Evolutionary conservation across 192 early-diverging fungal genomes (phyloP), one percentile per base, ranked within the genome.

Genomic region (Geosiphon pyriformis): DNA sequence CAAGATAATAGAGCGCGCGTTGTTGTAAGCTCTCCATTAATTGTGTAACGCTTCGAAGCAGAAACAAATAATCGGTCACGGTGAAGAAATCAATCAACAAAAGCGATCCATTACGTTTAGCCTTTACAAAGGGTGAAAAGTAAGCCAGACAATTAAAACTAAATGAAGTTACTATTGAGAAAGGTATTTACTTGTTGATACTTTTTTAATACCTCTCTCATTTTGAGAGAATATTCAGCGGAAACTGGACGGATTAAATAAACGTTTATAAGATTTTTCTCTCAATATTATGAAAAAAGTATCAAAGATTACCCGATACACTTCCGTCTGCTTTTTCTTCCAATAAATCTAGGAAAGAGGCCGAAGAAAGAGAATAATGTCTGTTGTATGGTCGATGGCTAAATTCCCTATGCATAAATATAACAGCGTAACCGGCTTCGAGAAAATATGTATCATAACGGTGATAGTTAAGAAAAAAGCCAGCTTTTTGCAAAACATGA

Each of bases 381-480:
- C 94, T 79, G 60, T 82, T 86, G 68, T 90, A 99, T 4, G 97
- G 97, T 75, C 94, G 91, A 48, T 98, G 80, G 48, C 86, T 89
- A 74, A 90, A 89, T 74, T 98, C 95, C 35, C 97, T 85, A 71
- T 95, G 88, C 80, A 98, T 82, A 56, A 98, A 98, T 30, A 99
- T 92, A 7, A 97, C 95, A 0, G 93, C 94, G 72, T 99, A 99
- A 1, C 93, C 95, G 2, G 78, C 70, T 29, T 90, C 79, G 49
- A 92, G 61, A 82, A 90, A 90, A 84, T 93, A 55, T 29, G 64
- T 66, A 22, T 51, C 51, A 11, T 51, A 4, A 37, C 15, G 29
- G 25, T 35, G 27, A 31, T 51, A 30, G 20, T 58, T 58, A 58
- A 27, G 8, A 4, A 54, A 54, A n/a, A 22, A 6, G 17, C n/a